These are phyloP conservation scores for Cercis canadensis DNA, from an alignment of 306 rosid species.

Conservation along the genomic window DNA sequence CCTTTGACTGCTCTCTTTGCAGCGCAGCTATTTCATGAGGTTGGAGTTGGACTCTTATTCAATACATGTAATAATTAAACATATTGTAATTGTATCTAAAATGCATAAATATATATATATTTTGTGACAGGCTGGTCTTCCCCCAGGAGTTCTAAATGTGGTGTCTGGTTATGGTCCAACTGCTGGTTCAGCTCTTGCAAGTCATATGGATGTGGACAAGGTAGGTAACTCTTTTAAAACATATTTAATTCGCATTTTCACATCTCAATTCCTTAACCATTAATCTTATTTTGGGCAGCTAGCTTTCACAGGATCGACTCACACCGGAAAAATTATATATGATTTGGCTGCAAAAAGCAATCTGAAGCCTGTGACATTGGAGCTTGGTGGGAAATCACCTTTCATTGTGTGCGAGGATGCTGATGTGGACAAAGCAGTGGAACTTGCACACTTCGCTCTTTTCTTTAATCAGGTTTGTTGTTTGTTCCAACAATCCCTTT, in stretches of 20 bases:
- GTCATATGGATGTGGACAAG: slow-evolving; percentile 82
- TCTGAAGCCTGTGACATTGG: slow-evolving; percentile 86
- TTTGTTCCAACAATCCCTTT: background rate
- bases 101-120: background rate
- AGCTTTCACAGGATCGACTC: slow-evolving; percentile 94
- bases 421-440: slow-evolving; percentile 82
- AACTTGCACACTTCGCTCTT: slow-evolving; percentile 87
- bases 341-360: slow-evolving; percentile 90
- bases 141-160: slow-evolving; percentile 68
- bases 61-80: no score
- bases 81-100: background rate
- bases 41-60: slow-evolving; percentile 3
- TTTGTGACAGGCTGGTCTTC: slow-evolving; percentile 73
- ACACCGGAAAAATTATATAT: slow-evolving; percentile 70
- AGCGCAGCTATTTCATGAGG: slow-evolving; percentile 64
- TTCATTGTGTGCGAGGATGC: slow-evolving; percentile 88
- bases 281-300: slow-evolving; percentile 51
- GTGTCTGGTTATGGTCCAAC: slow-evolving; percentile 69
- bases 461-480: slow-evolving; percentile 86
- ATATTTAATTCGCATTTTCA: no score
- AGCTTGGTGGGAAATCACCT: slow-evolving; percentile 98
- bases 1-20: slow-evolving; percentile 67
- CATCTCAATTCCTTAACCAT: background rate
- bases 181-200: slow-evolving; percentile 74
- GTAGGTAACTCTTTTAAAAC: slow-evolving; percentile 50